Percentiles rank a stretch among this genome's conserved stretches.
Evolutionary conservation across 306 rosid species (phyloP).

Genomic region (Dalbergia cochinchinensis): DNA sequence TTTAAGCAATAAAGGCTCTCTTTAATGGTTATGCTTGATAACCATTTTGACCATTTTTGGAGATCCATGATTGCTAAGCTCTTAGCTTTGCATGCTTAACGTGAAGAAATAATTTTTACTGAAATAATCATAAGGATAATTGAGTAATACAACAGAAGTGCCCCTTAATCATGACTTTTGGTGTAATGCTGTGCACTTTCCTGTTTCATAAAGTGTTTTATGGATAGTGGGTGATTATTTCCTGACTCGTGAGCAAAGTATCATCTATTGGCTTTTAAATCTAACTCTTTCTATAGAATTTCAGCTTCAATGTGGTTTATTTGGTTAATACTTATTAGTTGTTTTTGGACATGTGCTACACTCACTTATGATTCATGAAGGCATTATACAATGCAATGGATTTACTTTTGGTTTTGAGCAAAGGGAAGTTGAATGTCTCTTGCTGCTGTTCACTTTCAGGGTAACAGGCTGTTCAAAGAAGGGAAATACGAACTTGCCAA

Average conservation of each 20-base stretch:
- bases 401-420: conserved; percentile 17
- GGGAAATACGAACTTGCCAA: conserved; percentile 94
- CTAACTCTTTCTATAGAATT: not conserved
- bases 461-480: conserved; percentile 97
- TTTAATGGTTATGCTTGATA: not conserved
- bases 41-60: not conserved
- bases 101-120: conserved; percentile 6
- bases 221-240: conserved; percentile 9
- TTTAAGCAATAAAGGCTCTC: not conserved
- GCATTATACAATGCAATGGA: conserved; percentile 10
- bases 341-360: conserved; percentile 30
- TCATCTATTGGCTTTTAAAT: conserved; percentile 23
- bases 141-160: no score
- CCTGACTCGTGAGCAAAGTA: not conserved
- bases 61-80: conserved; percentile 3
- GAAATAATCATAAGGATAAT: not conserved
- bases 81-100: conserved; percentile 5
- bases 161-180: not conserved
- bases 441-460: conserved; percentile 64
- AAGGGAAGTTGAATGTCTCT: conserved; percentile 34
- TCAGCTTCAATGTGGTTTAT: conserved; percentile 9
- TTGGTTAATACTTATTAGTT: conserved; percentile 29
- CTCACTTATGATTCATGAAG: not conserved
- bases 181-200: not conserved
- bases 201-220: not conserved